Evolutionary conservation across 2,329 filamentous ascomycete species (phyloP).

Genomic region (Calcarisporium arbuscula): DNA sequence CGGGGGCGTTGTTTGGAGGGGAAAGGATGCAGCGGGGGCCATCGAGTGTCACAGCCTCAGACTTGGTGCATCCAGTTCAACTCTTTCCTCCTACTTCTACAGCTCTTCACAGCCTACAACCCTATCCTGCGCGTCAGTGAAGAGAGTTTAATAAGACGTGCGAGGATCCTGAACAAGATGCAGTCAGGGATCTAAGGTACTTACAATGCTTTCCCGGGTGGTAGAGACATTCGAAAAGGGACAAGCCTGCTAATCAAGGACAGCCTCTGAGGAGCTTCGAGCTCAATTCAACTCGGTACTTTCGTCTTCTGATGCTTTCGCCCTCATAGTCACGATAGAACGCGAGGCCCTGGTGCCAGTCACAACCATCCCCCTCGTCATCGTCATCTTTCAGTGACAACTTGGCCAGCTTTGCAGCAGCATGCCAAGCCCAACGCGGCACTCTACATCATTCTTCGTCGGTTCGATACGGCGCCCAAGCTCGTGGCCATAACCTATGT

Average conservation of each 20-base stretch:
- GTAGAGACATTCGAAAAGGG: no score
- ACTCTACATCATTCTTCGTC: constrained; percentile 69
- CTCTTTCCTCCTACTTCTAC: no score
- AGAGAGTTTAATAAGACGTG: no score
- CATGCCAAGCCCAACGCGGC: constrained; percentile 62
- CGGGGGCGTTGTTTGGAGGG: no score
- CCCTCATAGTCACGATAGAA: constrained; percentile 64
- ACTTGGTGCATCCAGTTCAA: no score
- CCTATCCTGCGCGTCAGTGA: no score
- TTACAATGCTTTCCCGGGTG: constrained; percentile 8
- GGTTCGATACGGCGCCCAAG: constrained; percentile 48
- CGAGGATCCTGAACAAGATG: constrained; percentile 40
- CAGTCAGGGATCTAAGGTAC: constrained; percentile 74
- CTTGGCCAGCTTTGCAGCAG: constrained; percentile 52
- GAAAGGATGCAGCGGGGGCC: no score
- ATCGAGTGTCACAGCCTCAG: no score
- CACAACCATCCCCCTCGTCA: constrained; percentile 42
- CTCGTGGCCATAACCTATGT: constrained; percentile 73
- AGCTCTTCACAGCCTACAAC: no score
- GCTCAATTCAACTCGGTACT: constrained; percentile 66
- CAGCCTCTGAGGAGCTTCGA: constrained; percentile 73
- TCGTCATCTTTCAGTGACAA: constrained; percentile 57
- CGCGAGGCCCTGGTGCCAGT: constrained; percentile 62
- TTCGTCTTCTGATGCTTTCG: constrained; percentile 55
- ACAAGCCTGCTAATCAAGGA: not conserved